Conservation (phyloP, 2,329 filamentous ascomycete species). For the Fusarium buxicola region DNA sequence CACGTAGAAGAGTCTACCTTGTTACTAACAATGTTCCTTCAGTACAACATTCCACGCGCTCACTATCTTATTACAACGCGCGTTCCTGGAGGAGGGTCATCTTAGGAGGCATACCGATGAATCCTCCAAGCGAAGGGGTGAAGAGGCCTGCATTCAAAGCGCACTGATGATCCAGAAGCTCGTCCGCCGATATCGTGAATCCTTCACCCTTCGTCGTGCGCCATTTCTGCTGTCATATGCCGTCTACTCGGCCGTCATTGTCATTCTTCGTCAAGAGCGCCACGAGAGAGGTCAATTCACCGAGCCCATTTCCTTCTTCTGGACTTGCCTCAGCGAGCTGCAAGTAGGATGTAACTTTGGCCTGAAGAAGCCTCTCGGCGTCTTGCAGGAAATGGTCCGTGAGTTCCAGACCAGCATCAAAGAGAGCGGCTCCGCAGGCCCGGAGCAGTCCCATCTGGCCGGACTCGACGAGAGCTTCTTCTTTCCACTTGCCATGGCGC, state of each 20-base stretch:
- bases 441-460: slow-evolving; percentile 37
- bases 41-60: slow-evolving; percentile 55
- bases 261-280: slow-evolving; percentile 49
- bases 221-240: slow-evolving; percentile 57
- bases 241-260: slow-evolving; percentile 52
- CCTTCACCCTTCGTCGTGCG: slow-evolving; percentile 54
- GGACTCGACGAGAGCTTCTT: slow-evolving; percentile 49
- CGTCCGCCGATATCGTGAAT: slow-evolving; percentile 51
- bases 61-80: slow-evolving; percentile 58
- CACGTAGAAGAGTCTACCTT: neutral
- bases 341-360: slow-evolving; percentile 53
- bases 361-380: slow-evolving; percentile 50
- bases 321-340: slow-evolving; percentile 51
- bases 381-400: slow-evolving; percentile 50
- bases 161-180: slow-evolving; percentile 53
- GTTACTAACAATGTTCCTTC: slow-evolving; percentile 17
- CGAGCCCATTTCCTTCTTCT: slow-evolving; percentile 53
- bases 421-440: slow-evolving; percentile 38
- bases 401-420: slow-evolving; percentile 48
- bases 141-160: slow-evolving; percentile 49
- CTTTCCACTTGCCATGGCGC: slow-evolving; percentile 45
- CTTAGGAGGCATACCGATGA: slow-evolving; percentile 46
- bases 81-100: slow-evolving; percentile 54
- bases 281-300: slow-evolving; percentile 47
- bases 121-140: slow-evolving; percentile 41